Base-by-base conservation (phyloP, 2,329 filamentous ascomycete species). In the Clarireedia sp. region DNA sequence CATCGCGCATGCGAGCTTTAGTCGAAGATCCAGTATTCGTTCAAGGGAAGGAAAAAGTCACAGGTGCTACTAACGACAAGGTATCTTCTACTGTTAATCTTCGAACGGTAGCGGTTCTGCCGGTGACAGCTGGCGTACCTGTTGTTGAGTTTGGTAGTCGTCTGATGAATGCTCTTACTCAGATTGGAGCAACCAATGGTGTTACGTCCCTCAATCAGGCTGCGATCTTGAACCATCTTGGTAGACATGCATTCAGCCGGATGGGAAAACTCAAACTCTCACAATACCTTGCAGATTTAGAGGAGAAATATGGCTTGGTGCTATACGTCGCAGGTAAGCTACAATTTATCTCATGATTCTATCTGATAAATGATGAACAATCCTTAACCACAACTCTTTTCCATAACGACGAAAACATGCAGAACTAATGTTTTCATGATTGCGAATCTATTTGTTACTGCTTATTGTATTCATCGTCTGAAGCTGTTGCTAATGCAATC, bases 191-290 rank as follows among this genome's bases (percentile, higher is more conserved):
- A 16, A 82, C 87, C 0, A 95, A 95, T 64, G 91, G 92, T 0
- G 90, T 95, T 3, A 95, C 90, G 0, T 91, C 89, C 0, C 78
- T 99, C 14, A 96, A 96, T 61, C 92, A 99, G 71, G 86, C 90
- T 2, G 89, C 90, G 2, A 96, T 99, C 63, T 72, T 99, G 51
- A 96, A 95, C 62, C 95, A 99, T 68, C 79, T 99, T 1, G 94
- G 95, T 26, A 87, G 94, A 60, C 90, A 99, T 71, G 94, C 95
- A 0, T 99, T 99, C 69, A 97, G 88, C 71, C 89, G 87, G 64
- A 97, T 99, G 87, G 94, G 94, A 5, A 97, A 96, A 71, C 75
- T 99, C 26, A 96, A 95, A 71, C 76, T 99, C 6, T 90, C 92
- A 1, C 92, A 99, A 63, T 99, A 99, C 67, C 79, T 99, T 49